Conservation (phyloP, 2,329 filamentous ascomycete genomes). For the Ophiostoma tasmaniense region DNA sequence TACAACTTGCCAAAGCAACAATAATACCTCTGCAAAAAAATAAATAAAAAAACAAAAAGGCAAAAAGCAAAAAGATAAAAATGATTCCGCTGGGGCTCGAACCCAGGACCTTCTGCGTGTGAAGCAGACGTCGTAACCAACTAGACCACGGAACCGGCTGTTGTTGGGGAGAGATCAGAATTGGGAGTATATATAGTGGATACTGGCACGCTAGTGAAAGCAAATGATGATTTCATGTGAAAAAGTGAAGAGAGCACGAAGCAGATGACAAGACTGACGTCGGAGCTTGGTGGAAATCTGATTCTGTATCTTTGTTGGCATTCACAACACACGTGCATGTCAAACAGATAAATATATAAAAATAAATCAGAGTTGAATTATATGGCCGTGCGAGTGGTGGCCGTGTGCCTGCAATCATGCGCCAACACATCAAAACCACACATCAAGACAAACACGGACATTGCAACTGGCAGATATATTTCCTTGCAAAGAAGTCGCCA, state of each 20-base stretch:
- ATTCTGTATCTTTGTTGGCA: too few relatives aligned
- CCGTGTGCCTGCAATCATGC: too few relatives aligned
- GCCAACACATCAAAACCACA: too few relatives aligned
- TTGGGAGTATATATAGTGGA: neutral
- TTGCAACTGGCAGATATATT: neutral
- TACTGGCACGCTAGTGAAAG: neutral
- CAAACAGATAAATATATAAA: too few relatives aligned
- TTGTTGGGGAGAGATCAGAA: neutral
- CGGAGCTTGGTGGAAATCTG: too few relatives aligned
- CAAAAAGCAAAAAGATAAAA: slow-evolving; percentile 3
- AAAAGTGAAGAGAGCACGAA: too few relatives aligned
- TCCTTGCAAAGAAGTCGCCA: neutral
- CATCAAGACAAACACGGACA: neutral
- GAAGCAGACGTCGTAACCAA: slow-evolving; percentile 13
- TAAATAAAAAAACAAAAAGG: neutral
- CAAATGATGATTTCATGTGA: too few relatives aligned
- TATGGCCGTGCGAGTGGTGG: too few relatives aligned
- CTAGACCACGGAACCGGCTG: slow-evolving; percentile 8
- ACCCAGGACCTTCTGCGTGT: slow-evolving; percentile 13
- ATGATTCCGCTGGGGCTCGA: slow-evolving; percentile 12
- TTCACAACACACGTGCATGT: too few relatives aligned
- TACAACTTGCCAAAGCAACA: too few relatives aligned
- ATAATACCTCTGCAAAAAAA: neutral
- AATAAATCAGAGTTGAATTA: too few relatives aligned
- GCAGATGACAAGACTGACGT: too few relatives aligned